These are phyloP conservation scores for Polytrichum commune DNA, from an alignment of 225 moss, liverwort and hornwort genomes.

Conservation along the genomic window DNA sequence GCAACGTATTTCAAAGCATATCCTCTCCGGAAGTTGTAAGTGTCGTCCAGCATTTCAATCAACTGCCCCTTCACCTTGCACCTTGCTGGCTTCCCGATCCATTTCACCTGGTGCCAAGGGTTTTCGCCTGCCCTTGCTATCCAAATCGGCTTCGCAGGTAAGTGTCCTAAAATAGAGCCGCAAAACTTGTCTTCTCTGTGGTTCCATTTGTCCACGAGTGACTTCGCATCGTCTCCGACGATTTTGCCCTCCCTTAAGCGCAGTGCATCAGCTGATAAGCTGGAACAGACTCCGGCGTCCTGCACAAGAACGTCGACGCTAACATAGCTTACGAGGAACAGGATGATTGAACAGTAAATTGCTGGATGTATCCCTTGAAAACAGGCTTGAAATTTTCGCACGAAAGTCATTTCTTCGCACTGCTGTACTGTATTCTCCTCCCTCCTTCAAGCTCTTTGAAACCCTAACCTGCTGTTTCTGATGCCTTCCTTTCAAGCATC, in stretches of 20 bases:
- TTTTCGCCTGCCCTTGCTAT: background rate
- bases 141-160: constrained; percentile 20
- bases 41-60: constrained; percentile 68
- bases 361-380: constrained; percentile 11
- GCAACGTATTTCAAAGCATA: constrained; percentile 53
- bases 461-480: background rate
- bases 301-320: constrained; percentile 8
- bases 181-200: constrained; percentile 18
- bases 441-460: background rate
- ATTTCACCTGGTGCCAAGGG: constrained; percentile 73
- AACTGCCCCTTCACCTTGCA: constrained; percentile 71
- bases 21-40: constrained; percentile 79
- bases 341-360: constrained; percentile 29
- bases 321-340: constrained; percentile 22
- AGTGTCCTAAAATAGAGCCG: constrained; percentile 36
- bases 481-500: background rate
- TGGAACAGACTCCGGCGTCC: background rate
- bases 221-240: constrained; percentile 23
- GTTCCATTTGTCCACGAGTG: constrained; percentile 17
- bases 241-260: constrained; percentile 13
- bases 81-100: constrained; percentile 70
- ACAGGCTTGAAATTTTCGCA: background rate
- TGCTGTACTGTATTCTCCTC: background rate
- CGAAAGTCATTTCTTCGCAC: background rate
- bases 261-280: constrained; percentile 16